Base-by-base conservation (phyloP, 225 moss, liverwort and hornwort genomes). In the Sphagnum contortum region DNA sequence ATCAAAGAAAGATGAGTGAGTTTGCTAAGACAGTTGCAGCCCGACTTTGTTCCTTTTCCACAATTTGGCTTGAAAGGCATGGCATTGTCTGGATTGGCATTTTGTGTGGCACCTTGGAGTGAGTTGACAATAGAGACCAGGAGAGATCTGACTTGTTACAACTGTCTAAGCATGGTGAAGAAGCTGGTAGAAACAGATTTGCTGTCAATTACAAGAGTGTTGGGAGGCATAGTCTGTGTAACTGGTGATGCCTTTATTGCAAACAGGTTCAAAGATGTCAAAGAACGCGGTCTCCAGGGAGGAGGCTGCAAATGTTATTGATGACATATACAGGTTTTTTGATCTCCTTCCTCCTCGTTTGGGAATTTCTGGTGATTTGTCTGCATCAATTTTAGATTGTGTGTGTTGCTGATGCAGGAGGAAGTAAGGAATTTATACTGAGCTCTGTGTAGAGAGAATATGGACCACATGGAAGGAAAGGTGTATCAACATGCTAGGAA, bases 281-380 rank as follows among this genome's bases (percentile, higher is more conserved):
- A 92, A 91, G 72, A 87, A 81, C 61, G 82, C 77, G 48, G 81
- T 81, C 48, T 86, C 77, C 52, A 89, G 89, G 72, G 98, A 98
- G 73, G 93, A 98, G 71, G 90, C 93, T 47, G 83, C 87, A 7
- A 85, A 79, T 64, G 85, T 93, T 7, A 89, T 98, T 64, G 98
- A 93, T 79, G 93, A 98, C 54, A 91, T 91, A 53, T 93, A 86
- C 69, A 90, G 98, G 98, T 98, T 49, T 64, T 4, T 62, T 65
- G 68, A 73, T 56, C 3, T 14, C 58, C 8, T 49, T 44, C n/a
- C 13, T 47, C 57, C 47, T 45, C 10, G 14, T 44, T 5, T 45
- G 12, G 45, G 54, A 9, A 55, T 49, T 57, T 45, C 10, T 51
- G 8, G 45, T n/a, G 5, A 45, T 45, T 8, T 1, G 3, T 44